Percentiles rank a stretch among this genome's conserved stretches.
Evolutionary conservation across 2,329 filamentous ascomycete genomes (phyloP).

Genomic region (Pseudocercospora fuligena): DNA sequence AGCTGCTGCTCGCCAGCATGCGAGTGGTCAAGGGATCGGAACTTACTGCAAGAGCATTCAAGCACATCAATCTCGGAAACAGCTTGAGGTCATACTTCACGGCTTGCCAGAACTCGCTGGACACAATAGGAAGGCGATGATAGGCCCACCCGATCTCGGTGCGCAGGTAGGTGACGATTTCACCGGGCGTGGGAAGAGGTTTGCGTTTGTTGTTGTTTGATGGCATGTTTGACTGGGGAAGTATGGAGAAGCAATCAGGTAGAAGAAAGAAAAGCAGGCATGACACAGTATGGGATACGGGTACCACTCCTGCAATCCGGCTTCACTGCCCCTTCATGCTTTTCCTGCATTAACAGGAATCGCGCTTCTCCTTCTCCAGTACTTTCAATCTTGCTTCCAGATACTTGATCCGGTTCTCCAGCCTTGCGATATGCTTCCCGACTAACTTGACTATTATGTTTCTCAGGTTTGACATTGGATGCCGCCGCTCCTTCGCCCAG

Average conservation of each 20-base stretch:
- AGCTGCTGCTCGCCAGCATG: not conserved
- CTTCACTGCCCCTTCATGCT: not conserved
- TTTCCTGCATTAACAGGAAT: too few relatives aligned
- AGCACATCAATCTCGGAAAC: not conserved
- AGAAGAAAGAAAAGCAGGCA: not conserved
- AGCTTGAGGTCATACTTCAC: not conserved
- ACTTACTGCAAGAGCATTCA: conserved; percentile 1
- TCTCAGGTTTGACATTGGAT: too few relatives aligned
- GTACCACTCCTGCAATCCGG: not conserved
- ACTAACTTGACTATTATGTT: too few relatives aligned
- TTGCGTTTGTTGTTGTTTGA: not conserved
- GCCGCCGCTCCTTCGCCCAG: too few relatives aligned
- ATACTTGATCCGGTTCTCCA: too few relatives aligned
- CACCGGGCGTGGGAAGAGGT: not conserved
- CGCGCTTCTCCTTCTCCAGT: too few relatives aligned
- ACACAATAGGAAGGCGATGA: not conserved
- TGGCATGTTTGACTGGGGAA: not conserved
- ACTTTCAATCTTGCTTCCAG: too few relatives aligned
- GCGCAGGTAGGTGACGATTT: not conserved
- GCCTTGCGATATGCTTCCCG: too few relatives aligned
- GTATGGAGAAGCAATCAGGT: not conserved
- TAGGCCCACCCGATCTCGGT: not conserved
- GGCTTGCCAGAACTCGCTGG: not conserved
- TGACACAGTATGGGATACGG: not conserved
- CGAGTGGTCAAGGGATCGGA: not conserved